These are phyloP conservation scores for Populus davidiana DNA, from an alignment of 345 rosid genomes.

Conservation along the genomic window DNA sequence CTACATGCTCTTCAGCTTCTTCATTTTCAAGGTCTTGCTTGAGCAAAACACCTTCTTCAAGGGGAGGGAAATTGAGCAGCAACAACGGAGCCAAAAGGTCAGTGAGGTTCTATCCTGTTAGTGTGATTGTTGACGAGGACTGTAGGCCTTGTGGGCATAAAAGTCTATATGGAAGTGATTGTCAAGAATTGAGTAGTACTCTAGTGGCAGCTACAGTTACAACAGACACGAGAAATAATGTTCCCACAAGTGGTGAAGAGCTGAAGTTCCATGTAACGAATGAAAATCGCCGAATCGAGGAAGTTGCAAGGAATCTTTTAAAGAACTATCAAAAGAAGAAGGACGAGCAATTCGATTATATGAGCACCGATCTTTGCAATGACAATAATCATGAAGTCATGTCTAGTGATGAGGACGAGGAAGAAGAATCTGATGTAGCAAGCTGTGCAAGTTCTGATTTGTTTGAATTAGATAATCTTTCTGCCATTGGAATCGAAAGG, in stretches of 20 bases:
- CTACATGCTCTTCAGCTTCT: constrained; percentile 31
- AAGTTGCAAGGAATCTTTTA: constrained; percentile 64
- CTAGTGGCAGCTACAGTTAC: neutral
- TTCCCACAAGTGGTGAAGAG: constrained; percentile 14
- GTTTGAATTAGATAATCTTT: constrained; percentile 85
- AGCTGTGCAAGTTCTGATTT: constrained; percentile 94
- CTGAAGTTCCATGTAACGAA: constrained; percentile 29
- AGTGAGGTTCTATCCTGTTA: constrained; percentile 29
- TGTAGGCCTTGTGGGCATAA: constrained; percentile 33
- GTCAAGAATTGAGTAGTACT: neutral
- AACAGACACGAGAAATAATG: neutral
- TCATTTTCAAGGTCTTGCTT: constrained; percentile 34
- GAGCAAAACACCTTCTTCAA: constrained; percentile 33
- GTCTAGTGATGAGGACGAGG: constrained; percentile 24
- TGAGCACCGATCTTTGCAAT: constrained; percentile 5
- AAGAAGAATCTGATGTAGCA: constrained; percentile 54
- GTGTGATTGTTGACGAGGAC: constrained; percentile 33
- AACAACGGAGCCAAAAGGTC: constrained; percentile 26
- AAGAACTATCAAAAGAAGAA: constrained; percentile 59
- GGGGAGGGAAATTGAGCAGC: constrained; percentile 18
- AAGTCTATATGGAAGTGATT: constrained; percentile 12
- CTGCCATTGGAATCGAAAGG: constrained; percentile 61
- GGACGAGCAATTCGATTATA: constrained; percentile 10
- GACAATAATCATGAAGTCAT: neutral
- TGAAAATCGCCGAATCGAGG: constrained; percentile 56